Evolutionary conservation across 2,329 filamentous ascomycete genomes (phyloP).

Genomic region (Calcarisporium arbuscula): DNA sequence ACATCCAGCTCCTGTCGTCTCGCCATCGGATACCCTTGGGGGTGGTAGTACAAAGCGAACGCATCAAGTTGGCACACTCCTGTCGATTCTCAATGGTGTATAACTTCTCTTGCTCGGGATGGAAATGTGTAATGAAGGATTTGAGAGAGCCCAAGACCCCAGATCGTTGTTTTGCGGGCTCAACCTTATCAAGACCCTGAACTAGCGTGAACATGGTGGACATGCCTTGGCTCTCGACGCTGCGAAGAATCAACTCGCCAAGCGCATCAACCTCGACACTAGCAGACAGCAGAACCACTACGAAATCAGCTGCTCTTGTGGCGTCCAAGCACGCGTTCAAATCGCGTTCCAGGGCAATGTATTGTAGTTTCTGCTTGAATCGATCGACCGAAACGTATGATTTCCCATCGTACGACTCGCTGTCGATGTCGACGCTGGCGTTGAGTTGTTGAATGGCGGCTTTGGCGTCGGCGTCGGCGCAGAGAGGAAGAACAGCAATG

Average conservation of each 20-base stretch:
- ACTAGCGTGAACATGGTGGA: conserved; percentile 87
- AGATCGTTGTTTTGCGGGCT: conserved; percentile 70
- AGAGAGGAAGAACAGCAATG: conserved; percentile 82
- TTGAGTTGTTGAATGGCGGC: conserved; percentile 67
- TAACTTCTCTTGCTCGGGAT: conserved; percentile 85
- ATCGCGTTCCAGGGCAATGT: conserved; percentile 68
- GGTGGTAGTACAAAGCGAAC: conserved; percentile 83
- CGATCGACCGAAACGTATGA: conserved; percentile 70
- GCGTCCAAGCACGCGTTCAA: conserved; percentile 76
- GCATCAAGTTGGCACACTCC: conserved; percentile 84
- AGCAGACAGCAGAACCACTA: conserved; percentile 78
- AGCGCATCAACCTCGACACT: conserved; percentile 76
- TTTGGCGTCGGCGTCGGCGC: conserved; percentile 61
- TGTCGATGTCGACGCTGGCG: conserved; percentile 70
- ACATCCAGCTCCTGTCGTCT: conserved; percentile 92
- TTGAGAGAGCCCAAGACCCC: conserved; percentile 78
- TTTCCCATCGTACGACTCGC: conserved; percentile 52
- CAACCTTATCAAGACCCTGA: conserved; percentile 69
- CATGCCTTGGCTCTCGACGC: conserved; percentile 88
- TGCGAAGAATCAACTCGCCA: conserved; percentile 78
- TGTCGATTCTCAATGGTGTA: conserved; percentile 83
- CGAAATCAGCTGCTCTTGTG: conserved; percentile 83
- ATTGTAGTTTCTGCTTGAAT: conserved; percentile 93
- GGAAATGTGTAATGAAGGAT: conserved; percentile 91
- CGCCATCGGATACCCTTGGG: conserved; percentile 95